Percentiles rank a stretch among this genome's conserved stretches.
phyloP scores from a whole-genome alignment of 2,329 filamentous ascomycete genomes.

The Neofusicoccum sp. region DNA sequence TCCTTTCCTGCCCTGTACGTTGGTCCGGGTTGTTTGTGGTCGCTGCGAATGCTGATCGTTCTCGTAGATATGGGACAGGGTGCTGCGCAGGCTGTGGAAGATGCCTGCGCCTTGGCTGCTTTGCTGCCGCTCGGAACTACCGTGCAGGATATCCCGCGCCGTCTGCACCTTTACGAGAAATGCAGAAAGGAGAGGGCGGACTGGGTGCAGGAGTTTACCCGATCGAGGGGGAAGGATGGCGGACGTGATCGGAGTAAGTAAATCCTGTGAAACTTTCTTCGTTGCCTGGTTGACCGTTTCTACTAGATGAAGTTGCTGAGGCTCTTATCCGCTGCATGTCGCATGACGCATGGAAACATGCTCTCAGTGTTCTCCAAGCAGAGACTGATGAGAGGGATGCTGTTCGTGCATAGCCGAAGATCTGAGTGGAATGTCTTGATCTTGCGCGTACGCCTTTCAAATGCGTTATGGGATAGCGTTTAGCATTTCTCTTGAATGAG shows the following conservation, averaged over 20 bases:
- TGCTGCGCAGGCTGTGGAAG: conserved; percentile 64
- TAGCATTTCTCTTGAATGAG: too few species aligned
- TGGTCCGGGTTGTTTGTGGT: background rate
- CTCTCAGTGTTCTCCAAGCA: too few species aligned
- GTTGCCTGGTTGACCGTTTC: background rate
- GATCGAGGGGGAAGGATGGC: conserved; percentile 53
- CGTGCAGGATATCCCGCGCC: conserved; percentile 30
- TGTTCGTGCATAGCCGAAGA: too few species aligned
- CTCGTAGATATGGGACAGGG: conserved; percentile 57
- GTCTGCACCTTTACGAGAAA: conserved; percentile 59
- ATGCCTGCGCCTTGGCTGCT: conserved; percentile 58
- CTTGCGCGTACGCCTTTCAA: too few species aligned
- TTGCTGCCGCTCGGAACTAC: conserved; percentile 35
- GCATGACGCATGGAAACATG: background rate
- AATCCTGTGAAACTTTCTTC: background rate
- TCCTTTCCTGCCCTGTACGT: conserved; percentile 61
- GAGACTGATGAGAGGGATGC: too few species aligned
- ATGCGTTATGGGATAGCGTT: too few species aligned
- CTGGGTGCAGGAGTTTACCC: conserved; percentile 57
- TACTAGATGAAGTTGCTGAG: background rate
- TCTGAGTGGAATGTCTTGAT: too few species aligned
- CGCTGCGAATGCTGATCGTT: background rate
- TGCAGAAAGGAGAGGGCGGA: conserved; percentile 59
- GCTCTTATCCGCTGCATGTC: background rate
- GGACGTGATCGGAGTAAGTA: conserved; percentile 30